Conservation (phyloP, 2,329 filamentous ascomycete genomes). For the Coniochaeta sp. region DNA sequence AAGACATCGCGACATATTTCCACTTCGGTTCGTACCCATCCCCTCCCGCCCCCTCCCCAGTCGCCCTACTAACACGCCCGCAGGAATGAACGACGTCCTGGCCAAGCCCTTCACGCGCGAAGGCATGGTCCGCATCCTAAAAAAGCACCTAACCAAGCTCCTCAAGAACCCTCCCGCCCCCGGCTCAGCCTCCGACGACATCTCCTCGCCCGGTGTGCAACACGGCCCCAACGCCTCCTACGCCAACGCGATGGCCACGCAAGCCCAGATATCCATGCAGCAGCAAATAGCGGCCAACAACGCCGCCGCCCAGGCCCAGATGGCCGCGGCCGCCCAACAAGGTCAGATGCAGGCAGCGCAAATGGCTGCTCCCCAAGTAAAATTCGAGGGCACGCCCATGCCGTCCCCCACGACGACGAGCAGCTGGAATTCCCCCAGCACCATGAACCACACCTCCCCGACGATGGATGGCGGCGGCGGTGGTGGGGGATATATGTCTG, state of each 20-base stretch:
- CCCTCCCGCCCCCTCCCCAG: background rate
- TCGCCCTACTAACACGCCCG: constrained; percentile 17
- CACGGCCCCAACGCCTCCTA: constrained; percentile 4
- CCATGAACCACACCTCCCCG: constrained; percentile 43
- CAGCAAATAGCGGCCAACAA: constrained; percentile 10
- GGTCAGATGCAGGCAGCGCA: constrained; percentile 20
- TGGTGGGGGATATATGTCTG: constrained; percentile 29
- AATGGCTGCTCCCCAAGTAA: constrained; percentile 28
- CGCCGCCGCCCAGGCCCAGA: constrained; percentile 9
- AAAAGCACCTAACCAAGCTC: constrained; percentile 80
- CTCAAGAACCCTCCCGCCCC: constrained; percentile 55
- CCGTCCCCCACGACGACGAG: constrained; percentile 42
- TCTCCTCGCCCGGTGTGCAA: constrained; percentile 21
- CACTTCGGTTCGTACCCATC: constrained; percentile 66
- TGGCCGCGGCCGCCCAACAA: constrained; percentile 9
- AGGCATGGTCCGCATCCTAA: constrained; percentile 75
- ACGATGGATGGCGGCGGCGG: constrained; percentile 34
- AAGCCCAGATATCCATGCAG: constrained; percentile 9
- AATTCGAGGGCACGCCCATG: constrained; percentile 50
- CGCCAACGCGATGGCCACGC: constrained; percentile 1
- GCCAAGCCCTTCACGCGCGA: constrained; percentile 95
- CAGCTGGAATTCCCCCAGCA: constrained; percentile 45
- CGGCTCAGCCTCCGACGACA: constrained; percentile 25
- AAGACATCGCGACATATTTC: constrained; percentile 96
- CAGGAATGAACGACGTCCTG: constrained; percentile 95